Percentiles rank a stretch among this genome's conserved stretches.
Conservation (phyloP, 2,329 filamentous ascomycete genomes). For the Fusarium sororula region DNA sequence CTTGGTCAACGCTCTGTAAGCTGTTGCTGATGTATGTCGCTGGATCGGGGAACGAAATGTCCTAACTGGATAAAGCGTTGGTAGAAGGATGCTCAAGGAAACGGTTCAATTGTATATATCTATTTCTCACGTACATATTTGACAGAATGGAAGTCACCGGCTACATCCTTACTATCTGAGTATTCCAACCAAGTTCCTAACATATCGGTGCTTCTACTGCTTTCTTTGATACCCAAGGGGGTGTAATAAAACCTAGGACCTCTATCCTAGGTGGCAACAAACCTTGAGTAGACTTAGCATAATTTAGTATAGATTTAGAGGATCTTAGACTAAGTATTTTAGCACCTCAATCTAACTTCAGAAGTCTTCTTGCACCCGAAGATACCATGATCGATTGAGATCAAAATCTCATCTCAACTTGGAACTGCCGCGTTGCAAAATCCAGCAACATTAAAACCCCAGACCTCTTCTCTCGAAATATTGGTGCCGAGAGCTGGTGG, state of each 20-base stretch:
- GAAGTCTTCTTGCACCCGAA: no score
- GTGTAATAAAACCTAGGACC: no score
- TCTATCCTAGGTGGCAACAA: no score
- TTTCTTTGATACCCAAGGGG: not conserved
- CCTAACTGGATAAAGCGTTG: no score
- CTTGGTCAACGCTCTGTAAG: constrained; percentile 16
- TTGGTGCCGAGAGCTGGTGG: not conserved
- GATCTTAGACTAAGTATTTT: no score
- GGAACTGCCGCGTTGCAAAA: not conserved
- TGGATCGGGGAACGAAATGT: fast-evolving
- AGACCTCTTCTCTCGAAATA: not conserved
- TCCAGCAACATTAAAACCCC: not conserved
- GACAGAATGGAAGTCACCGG: not conserved
- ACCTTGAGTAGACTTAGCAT: no score
- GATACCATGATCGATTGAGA: no score
- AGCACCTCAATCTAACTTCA: no score
- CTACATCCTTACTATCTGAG: not conserved
- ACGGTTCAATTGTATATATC: not conserved
- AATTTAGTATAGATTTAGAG: no score
- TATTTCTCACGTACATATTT: not conserved
- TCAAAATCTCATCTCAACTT: not conserved
- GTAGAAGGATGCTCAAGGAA: not conserved
- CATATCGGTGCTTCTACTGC: fast-evolving
- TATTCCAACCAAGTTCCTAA: fast-evolving
- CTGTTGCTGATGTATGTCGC: no score